Evolutionary conservation across 2,329 filamentous ascomycete genomes (phyloP), one percentile per base, ranked within the genome.

Genomic region (Colletotrichum higginsianum): DNA sequence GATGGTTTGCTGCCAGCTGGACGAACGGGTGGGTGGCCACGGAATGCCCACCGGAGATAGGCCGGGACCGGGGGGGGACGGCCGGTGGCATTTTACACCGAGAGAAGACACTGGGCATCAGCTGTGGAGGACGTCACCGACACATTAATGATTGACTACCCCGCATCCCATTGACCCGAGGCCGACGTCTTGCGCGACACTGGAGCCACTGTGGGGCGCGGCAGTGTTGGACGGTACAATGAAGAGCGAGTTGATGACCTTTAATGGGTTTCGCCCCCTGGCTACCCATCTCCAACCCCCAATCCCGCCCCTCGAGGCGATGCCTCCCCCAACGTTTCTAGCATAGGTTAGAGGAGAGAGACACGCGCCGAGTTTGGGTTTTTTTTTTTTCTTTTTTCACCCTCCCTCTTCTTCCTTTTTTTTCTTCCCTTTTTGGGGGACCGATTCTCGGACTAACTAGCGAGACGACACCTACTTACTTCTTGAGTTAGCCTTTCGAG

Each of bases 201-300:
- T 21, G 69, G 40, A 62, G 13, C 46, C 46, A 52, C 30, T 26
- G 72, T 64, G 69, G 69, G 35, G 69, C 52, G 47, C 63, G 72
- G 72, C 47, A 72, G 38, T 72, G 60, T 56, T 18, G 23, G 35
- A 61, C 71, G 73, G 73, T 61, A 66, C 72, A 74, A 74, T 74
- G 62, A 67, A 70, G 60, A 74, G 73, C 73, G 73, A 74, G 71
- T 23, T 61, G 71, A 73, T 73, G 67, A 73, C 72, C 73, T 67
- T 73, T 61, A 46, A 49, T 55, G 63, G 46, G 58, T 60, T 67
- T 46, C 55, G 58, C 61, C 64, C 60, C 44, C 67, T 44, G 50
- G 61, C 13, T 64, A 15, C 62, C 53, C 38, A 60, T 60, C 68
- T 68, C 68, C 68, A 68, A 71, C 50, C 52, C 53, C 57, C 50